Base-by-base conservation (phyloP, 306 rosid genomes). In the Castanopsis chinensis region DNA sequence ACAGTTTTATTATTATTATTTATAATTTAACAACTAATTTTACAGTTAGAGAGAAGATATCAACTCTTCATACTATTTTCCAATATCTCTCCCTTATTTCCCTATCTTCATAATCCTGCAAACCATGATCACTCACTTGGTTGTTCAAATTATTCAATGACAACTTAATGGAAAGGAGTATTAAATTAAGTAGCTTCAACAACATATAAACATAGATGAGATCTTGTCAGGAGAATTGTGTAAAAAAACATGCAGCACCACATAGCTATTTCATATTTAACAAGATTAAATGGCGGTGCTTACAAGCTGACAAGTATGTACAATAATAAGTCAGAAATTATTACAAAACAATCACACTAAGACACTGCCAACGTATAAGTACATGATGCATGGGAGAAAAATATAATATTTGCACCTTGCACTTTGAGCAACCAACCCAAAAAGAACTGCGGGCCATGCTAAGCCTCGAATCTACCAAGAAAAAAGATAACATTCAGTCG, bases 391-490 rank as follows among this genome's bases (percentile, higher is more conserved):
- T 30, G 30, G 7, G 14, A 35, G 52, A 83, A 49, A 54, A 69
- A 82, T 59, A 76, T 53, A 69, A 56, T 71, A 67, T 59, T 71
- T 77, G 32, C 70, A 90, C 92, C 94, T 90, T 77, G 94, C 94
- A 58, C 94, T 90, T 73, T 90, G 90, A 69, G 94, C 89, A 73
- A 90, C 89, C 89, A 88, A 86, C 56, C 94, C 94, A 64, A 82
- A 84, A 81, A 90, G 94, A 52, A 90, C 67, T 76, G 94, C 92
- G 76, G 94, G 92, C 94, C 92, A 90, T 1, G 94, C 92, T 71
- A 88, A 85, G 32, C 94, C 90, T 75, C 92, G 90, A 79, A 90
- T 88, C 92, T 90, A 80, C 80, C 28, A 82, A 63, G 37, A 74
- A 73, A 77, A 74, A 53, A 20, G 10, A 78, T 27, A 33, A 23